Base-by-base conservation (phyloP, 306 rosid genomes). In the Trifolium dubium region DNA sequence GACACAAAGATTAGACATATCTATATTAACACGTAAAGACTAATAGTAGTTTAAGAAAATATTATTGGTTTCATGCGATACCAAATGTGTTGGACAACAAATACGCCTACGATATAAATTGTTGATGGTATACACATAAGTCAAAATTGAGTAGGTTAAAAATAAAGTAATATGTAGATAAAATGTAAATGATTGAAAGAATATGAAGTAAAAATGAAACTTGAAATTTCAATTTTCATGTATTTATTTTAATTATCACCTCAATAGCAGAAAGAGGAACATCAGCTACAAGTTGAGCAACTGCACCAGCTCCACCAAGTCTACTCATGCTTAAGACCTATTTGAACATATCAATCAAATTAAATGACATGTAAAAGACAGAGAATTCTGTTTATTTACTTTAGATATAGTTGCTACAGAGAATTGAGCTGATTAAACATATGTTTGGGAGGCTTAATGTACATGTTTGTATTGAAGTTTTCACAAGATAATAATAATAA, bases 301-400 rank as follows among this genome's bases (percentile, higher is more conserved):
- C 97, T 13, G 97, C 99, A 15, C 98, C 96, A 34, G 99, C 92
- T 80, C 96, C 99, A 29, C 99, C 99, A 3, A 92, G 84, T 67
- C 99, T 87, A 78, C 99, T 95, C 99, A 95, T 90, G 83, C 99
- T 95, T 74, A 94, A 81, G 19, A 94, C 99, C 99, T 92, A 87
- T 73, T 62, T 59, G 50, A 69, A 66, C 30, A 47, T 18, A 58
- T 32, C 53, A 74, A 49, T 41, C 17, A 61, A 77, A 63, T 67
- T 65, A 44, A 72, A 67, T 65, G 47, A 31, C 47, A 69, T 74
- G 51, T 4, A 14, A 78, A 71, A 6, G 40, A 28, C n/a, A 30
- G 1, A 59, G 44, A 4, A 9, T 0, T 58, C n/a, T 5, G 7
- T 59, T 70, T 58, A 11, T 72, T 55, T 72, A 37, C 60, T 19